Conservation (phyloP, 1,139 yeast species). For the Yamadazyma atmosphaerica region DNA sequence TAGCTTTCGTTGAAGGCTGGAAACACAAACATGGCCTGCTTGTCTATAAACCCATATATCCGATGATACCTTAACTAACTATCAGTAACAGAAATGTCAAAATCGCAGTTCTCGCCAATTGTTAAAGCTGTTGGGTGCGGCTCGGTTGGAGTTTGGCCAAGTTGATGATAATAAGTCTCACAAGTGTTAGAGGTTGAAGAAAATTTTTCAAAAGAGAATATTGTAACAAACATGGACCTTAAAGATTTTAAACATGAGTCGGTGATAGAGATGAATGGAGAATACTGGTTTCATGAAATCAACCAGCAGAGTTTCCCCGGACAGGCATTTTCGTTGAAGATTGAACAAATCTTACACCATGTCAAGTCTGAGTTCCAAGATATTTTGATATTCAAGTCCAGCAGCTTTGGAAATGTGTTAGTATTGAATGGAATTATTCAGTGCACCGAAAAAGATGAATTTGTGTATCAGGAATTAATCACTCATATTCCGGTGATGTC, state of each 20-base stretch:
- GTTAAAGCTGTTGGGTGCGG: too few species aligned
- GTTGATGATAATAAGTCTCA: too few species aligned
- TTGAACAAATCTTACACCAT: slow-evolving; percentile 36
- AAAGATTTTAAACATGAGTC: slow-evolving; percentile 27
- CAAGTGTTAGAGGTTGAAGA: too few species aligned
- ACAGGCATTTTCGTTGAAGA: slow-evolving; percentile 42
- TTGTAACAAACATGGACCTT: slow-evolving; percentile 20
- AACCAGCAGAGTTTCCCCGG: slow-evolving; percentile 43
- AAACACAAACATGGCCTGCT: slow-evolving; percentile 53
- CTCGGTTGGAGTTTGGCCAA: too few species aligned
- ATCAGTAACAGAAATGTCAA: too few species aligned
- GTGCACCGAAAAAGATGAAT: slow-evolving; percentile 88
- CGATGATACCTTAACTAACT: too few species aligned
- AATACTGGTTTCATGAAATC: slow-evolving; percentile 44
- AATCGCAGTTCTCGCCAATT: too few species aligned
- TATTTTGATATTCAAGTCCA: slow-evolving; percentile 69
- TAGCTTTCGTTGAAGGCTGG: slow-evolving; percentile 60
- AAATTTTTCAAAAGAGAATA: too few species aligned
- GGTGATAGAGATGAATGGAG: slow-evolving; percentile 24
- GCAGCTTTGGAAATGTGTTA: slow-evolving; percentile 78
- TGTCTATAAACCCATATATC: too few species aligned
- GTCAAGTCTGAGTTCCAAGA: slow-evolving; percentile 40
- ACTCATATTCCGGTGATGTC: slow-evolving; percentile 76
- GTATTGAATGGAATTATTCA: slow-evolving; percentile 87
- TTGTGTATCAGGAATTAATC: slow-evolving; percentile 88